Evolutionary conservation across 2,329 filamentous ascomycete species (phyloP).

Genomic region (Macroventuria anomochaeta): DNA sequence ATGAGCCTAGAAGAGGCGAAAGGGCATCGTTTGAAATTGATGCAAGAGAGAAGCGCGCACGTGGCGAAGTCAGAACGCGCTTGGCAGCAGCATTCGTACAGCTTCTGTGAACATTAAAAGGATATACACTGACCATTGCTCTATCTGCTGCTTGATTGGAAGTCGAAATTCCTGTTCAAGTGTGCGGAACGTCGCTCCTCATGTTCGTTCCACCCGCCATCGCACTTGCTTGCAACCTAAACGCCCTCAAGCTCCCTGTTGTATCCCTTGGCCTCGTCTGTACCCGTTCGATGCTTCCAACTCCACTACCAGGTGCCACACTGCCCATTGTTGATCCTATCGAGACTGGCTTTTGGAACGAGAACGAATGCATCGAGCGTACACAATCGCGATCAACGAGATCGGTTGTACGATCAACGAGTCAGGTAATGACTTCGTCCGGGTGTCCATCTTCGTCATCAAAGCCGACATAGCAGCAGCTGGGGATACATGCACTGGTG

Average conservation of each 20-base stretch:
- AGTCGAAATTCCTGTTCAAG: no score
- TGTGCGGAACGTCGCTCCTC: conserved; percentile 17
- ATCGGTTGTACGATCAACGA: not conserved
- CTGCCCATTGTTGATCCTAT: not conserved
- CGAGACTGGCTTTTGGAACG: not conserved
- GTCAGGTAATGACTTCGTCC: conserved; percentile 7
- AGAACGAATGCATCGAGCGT: conserved; percentile 19
- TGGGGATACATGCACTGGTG: conserved; percentile 17
- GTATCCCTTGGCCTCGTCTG: conserved; percentile 11
- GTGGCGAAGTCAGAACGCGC: not conserved
- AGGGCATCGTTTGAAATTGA: conserved; percentile 20
- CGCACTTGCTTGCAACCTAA: conserved; percentile 30
- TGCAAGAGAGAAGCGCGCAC: conserved; percentile 16
- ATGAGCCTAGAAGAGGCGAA: conserved; percentile 30
- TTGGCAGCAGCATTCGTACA: not conserved
- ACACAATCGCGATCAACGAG: conserved; percentile 2
- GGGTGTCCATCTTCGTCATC: conserved; percentile 28
- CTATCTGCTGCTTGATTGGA: no score
- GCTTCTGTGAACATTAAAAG: conserved; percentile 4
- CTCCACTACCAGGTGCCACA: no score
- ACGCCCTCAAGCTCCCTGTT: conserved; percentile 25
- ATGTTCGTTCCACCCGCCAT: conserved; percentile 28
- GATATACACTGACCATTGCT: no score
- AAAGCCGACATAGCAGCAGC: conserved; percentile 25
- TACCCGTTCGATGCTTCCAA: no score